Conservation (phyloP, 345 rosid species). For the Salix caprea region DNA sequence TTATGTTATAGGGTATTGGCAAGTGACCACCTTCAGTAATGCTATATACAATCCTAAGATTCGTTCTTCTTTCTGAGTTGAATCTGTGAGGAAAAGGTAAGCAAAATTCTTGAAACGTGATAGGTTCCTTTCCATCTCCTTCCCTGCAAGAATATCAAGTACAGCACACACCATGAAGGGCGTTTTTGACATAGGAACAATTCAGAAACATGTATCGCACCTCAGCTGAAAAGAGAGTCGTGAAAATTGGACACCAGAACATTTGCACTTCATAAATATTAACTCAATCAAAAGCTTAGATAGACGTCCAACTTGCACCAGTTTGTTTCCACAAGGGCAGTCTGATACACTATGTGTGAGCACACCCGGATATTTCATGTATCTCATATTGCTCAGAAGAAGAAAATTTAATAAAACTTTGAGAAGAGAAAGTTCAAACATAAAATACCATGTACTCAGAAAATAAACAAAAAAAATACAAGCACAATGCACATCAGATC, state of each 20-base stretch:
- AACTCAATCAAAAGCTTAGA: constrained; percentile 1
- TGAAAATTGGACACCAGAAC: neutral
- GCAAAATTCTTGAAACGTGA: neutral
- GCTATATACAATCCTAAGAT: too few species aligned
- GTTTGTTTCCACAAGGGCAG: constrained; percentile 7
- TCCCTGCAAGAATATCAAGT: neutral
- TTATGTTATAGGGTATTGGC: neutral
- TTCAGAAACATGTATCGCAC: neutral
- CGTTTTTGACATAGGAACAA: neutral
- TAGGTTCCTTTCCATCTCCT: neutral
- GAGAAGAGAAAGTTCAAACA: constrained; percentile 1
- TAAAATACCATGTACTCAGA: constrained; percentile 4
- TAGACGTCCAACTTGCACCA: constrained; percentile 9
- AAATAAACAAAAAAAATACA: neutral
- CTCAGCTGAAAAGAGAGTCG: neutral
- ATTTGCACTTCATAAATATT: neutral
- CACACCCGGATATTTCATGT: neutral
- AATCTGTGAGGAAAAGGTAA: neutral
- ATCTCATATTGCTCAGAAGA: constrained; percentile 17
- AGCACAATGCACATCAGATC: constrained; percentile 9
- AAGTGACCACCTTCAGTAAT: neutral
- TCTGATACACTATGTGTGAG: neutral
- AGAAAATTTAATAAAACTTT: neutral
- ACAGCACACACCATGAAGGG: neutral
- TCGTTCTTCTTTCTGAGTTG: neutral